Conservation (phyloP, 1,284 basidiomycete genomes). For the Marasmius sp. region DNA sequence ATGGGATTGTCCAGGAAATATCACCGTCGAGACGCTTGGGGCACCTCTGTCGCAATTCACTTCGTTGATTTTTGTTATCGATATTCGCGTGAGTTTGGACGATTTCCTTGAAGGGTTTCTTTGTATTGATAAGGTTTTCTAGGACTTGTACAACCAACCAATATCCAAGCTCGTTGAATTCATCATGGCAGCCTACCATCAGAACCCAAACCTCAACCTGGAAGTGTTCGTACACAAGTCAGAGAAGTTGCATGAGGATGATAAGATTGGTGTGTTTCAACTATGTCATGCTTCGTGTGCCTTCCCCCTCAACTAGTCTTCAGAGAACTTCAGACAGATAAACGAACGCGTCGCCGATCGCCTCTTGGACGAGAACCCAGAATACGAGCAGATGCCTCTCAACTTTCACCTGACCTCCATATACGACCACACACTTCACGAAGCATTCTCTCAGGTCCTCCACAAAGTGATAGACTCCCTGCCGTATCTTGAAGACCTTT, state of each 20-base stretch:
- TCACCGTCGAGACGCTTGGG: conserved; percentile 74
- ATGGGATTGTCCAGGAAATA: conserved; percentile 93
- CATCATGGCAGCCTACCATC: conserved; percentile 70
- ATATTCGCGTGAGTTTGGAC: conserved; percentile 76
- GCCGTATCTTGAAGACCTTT: conserved; percentile 75
- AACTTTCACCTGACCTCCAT: conserved; percentile 89
- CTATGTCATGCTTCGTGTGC: background rate
- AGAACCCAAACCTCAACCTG: conserved; percentile 83
- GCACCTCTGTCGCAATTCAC: conserved; percentile 74
- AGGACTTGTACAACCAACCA: conserved; percentile 75
- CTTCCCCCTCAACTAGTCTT: background rate
- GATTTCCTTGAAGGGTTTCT: background rate
- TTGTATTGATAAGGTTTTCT: conserved; percentile 3
- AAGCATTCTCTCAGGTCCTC: conserved; percentile 81
- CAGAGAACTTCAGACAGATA: conserved; percentile 88
- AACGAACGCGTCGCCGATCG: conserved; percentile 84
- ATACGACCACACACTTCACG: conserved; percentile 86
- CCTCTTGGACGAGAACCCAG: conserved; percentile 68
- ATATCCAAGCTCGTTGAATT: conserved; percentile 80
- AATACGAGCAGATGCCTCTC: conserved; percentile 69
- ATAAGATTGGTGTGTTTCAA: conserved; percentile 76
- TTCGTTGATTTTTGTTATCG: conserved; percentile 92
- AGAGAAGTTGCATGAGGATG: conserved; percentile 90
- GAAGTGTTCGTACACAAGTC: conserved; percentile 98
- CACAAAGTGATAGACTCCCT: conserved; percentile 73